Base-by-base conservation (phyloP, 2,329 filamentous ascomycete genomes). In the Monosporascus sp. region DNA sequence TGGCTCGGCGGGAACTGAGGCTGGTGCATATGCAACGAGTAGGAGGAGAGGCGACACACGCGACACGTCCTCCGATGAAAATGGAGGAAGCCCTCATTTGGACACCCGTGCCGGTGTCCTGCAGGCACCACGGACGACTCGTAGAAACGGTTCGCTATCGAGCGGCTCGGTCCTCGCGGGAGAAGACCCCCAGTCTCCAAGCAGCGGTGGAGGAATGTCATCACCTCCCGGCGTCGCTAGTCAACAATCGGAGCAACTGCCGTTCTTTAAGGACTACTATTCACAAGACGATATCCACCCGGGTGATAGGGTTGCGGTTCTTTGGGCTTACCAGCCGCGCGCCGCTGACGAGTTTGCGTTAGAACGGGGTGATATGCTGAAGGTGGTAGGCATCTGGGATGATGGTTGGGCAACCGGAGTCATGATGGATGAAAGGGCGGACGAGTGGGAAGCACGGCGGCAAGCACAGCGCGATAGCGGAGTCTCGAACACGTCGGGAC, bases 181-280 rank as follows among this genome's bases (percentile, higher is more conserved):
- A 58, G 86, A 86, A 54, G 86, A 88, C 54, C 78, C 84, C 14
- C 86, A 86, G 52, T 96, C 91, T 9, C 91, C 91, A 7, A 80
- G 78, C 54, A 91, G 82, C 68, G 86, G 78, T 26, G 85, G 79
- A 46, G 87, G 86, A 50, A 86, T 89, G 71, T 96, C 92, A 3
- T 97, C 92, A 3, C 91, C 91, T 0, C 88, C 88, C 63, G 91
- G 87, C 26, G 74, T 93, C 56, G 83, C 86, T 24, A 96, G 91
- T 63, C 91, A 93, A 55, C 91, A 97, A 68, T 97, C 93, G 1
- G 94, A 99, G 72, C 94, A 97, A 70, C 76, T 99, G 51, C 87
- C 89, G 4, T 96, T 91, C 67, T 99, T 99, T 83, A 96, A 96
- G 68, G 94, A 99, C 70, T 99, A 99, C 72, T 99, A 99, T 68